Conservation (phyloP, 768 basidiomycete species). For the Mycena rosella region DNA sequence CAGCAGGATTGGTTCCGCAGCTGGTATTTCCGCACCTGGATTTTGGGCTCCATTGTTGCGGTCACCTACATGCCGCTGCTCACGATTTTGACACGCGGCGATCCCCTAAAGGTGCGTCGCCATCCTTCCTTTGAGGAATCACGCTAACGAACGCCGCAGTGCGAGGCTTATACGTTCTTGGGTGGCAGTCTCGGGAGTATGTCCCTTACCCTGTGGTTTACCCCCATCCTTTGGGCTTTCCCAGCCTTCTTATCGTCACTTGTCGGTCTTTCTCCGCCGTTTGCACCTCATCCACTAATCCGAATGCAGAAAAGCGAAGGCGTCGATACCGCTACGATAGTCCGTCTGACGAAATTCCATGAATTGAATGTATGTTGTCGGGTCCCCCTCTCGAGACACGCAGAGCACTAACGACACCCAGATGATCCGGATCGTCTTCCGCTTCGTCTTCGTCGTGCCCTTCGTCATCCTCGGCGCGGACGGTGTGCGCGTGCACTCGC, state of each 20-base stretch:
- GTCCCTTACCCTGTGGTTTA: conserved; percentile 79
- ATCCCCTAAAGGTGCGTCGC: conserved; percentile 69
- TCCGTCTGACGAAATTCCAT: conserved; percentile 83
- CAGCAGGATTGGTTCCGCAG: conserved; percentile 85
- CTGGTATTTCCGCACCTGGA: conserved; percentile 81
- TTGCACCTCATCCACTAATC: conserved; percentile 1
- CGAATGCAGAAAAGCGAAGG: conserved; percentile 64
- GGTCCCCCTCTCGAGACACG: background rate
- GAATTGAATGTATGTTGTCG: conserved; percentile 77
- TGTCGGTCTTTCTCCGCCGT: conserved; percentile 53
- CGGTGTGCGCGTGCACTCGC: conserved; percentile 71
- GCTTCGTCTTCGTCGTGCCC: conserved; percentile 78
- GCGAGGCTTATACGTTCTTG: conserved; percentile 77
- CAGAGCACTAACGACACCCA: conserved; percentile 45
- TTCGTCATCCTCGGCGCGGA: conserved; percentile 76
- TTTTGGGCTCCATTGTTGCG: conserved; percentile 70
- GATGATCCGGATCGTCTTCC: conserved; percentile 80
- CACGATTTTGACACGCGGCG: conserved; percentile 69
- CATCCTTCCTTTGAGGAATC: background rate
- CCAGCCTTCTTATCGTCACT: conserved; percentile 72
- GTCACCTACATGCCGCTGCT: conserved; percentile 78
- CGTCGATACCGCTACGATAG: conserved; percentile 74
- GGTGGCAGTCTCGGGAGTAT: conserved; percentile 78
- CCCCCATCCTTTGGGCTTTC: conserved; percentile 78
- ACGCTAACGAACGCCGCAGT: conserved; percentile 52